These are phyloP conservation scores for Orbilia oligospora DNA, from an alignment of 2,329 filamentous ascomycete species.

Conservation along the genomic window DNA sequence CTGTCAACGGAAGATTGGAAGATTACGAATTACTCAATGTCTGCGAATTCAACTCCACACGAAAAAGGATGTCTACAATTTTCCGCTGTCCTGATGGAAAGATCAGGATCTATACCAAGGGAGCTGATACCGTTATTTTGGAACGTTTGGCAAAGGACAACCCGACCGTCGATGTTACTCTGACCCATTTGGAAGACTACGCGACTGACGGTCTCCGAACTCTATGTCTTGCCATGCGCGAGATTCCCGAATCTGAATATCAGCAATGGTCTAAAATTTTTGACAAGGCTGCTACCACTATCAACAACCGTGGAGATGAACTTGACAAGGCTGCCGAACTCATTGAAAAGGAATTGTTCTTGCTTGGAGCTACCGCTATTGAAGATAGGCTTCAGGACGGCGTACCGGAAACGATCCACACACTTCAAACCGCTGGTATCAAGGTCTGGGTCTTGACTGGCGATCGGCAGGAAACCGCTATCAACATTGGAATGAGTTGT, in stretches of 20 bases:
- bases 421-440: slow-evolving; percentile 94
- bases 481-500: slow-evolving; percentile 99
- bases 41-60: slow-evolving; percentile 98
- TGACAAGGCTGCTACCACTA: slow-evolving; percentile 88
- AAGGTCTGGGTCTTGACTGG: slow-evolving; percentile 99
- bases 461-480: slow-evolving; percentile 97
- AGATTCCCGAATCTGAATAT: slow-evolving; percentile 90
- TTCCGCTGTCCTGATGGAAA: slow-evolving; percentile 97
- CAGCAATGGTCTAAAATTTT: slow-evolving; percentile 88
- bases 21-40: slow-evolving; percentile 95
- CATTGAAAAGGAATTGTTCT: slow-evolving; percentile 90
- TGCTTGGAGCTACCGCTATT: slow-evolving; percentile 95
- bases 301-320: slow-evolving; percentile 93
- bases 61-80: slow-evolving; percentile 98
- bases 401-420: slow-evolving; percentile 97
- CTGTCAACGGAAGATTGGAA: slow-evolving; percentile 78
- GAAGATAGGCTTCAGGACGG: slow-evolving; percentile 97
- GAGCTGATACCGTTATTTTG: slow-evolving; percentile 96
- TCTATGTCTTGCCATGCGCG: slow-evolving; percentile 93
- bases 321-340: slow-evolving; percentile 97
- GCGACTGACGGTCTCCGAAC: slow-evolving; percentile 95
- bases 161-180: slow-evolving; percentile 86
- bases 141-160: slow-evolving; percentile 85
- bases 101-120: slow-evolving; percentile 93
- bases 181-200: slow-evolving; percentile 98